Evolutionary conservation across 768 basidiomycete genomes (phyloP).

Genomic region (Ramaria sp.): DNA sequence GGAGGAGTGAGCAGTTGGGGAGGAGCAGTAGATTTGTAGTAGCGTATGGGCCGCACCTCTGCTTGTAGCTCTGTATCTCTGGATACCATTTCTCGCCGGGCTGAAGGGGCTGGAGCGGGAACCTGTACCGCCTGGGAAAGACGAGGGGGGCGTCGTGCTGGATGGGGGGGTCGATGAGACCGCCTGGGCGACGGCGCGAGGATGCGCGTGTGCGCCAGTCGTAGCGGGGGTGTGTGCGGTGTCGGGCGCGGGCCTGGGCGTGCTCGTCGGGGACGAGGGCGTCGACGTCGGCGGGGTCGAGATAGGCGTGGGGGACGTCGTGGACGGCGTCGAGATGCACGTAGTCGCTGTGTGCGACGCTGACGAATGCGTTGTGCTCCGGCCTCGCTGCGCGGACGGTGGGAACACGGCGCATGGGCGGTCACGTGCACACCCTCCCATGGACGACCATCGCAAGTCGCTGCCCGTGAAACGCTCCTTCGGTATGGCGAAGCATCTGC

Average conservation of each 20-base stretch:
- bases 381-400: too few species aligned
- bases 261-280: neutral
- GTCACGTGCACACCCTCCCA: neutral
- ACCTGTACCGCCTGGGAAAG: slow-evolving; percentile 25
- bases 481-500: slow-evolving; percentile 42
- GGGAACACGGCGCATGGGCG: too few species aligned
- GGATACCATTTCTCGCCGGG: slow-evolving; percentile 34
- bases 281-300: neutral
- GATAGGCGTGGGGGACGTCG: too few species aligned
- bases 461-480: slow-evolving; percentile 49
- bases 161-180: neutral
- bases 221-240: neutral
- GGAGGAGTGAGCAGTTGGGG: too few species aligned
- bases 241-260: neutral
- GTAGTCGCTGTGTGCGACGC: too few species aligned
- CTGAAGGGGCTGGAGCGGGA: slow-evolving; percentile 23
- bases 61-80: slow-evolving; percentile 42
- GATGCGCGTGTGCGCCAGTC: neutral
- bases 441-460: neutral
- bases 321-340: too few species aligned
- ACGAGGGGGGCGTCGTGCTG: neutral
- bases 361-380: too few species aligned
- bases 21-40: too few species aligned
- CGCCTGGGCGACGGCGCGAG: neutral
- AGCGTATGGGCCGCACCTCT: slow-evolving; percentile 41